Base-by-base conservation (phyloP, 176 grass and related monocot species). In the Elymus sibiricus region DNA sequence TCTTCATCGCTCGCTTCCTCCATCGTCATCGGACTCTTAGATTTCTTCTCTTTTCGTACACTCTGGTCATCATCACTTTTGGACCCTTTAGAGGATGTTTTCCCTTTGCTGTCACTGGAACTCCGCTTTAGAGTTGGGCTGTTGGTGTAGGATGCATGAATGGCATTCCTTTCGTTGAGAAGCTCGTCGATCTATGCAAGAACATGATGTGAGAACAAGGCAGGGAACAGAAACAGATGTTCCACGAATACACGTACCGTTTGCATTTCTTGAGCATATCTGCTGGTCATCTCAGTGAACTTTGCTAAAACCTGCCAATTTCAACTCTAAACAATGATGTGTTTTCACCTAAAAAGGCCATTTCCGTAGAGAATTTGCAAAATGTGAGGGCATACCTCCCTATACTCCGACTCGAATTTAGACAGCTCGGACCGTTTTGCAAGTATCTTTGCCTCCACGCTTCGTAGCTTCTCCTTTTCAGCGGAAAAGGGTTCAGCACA, bases 251-350 rank as follows among this genome's bases (percentile, higher is more conserved):
- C 63, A 87, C 94, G 68, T 88, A 99, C 94, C 74, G 70, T 88
- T 90, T 94, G 87, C 97, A 97, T 97, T 93, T 99, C 97, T 88
- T 99, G 92, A 79, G 97, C 77, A 15, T 99, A 99, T 97, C 90
- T 89, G 81, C 68, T 93, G 27, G 92, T 99, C 94, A 99, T 99
- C 84, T 94, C 92, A 38, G 94, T 94, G 81, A 99, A 99, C 85
- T 92, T 92, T 11, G 94, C 88, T 82, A 99, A 90, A 81, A 93
- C 94, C 94, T 95, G 87, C 43, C 61, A 82, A 77, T 60, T 72
- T 69, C 76, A 89, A 14, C 73, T 85, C 21, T 67, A 51, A 79
- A 70, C 9, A 82, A 40, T 21, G 32, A 24, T 38, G 14, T 35
- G 10, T 83, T 79, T 84, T 61, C 79, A 31, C 16, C 79, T 78